A percentile compares a stretch with the other conserved stretches of the same genome.
Evolutionary conservation across 495 filamentous ascomycete genomes (phyloP).

Genomic region (Aspergillus heteromorphus): DNA sequence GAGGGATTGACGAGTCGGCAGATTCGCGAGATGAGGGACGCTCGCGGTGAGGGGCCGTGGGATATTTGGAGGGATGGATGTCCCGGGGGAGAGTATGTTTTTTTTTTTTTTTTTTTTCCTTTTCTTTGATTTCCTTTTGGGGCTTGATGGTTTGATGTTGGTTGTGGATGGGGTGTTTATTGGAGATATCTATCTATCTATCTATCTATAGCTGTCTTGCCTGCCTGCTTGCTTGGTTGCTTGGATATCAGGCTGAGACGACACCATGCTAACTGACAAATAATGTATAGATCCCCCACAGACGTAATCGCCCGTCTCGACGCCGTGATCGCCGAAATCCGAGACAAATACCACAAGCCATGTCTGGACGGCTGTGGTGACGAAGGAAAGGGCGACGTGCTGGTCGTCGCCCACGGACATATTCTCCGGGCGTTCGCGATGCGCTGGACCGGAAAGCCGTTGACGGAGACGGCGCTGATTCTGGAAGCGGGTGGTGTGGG

Average conservation of each 20-base stretch:
- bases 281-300: conserved; percentile 48
- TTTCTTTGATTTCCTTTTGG: background rate
- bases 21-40: conserved; percentile 54
- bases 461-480: conserved; percentile 49
- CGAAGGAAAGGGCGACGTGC: conserved; percentile 48
- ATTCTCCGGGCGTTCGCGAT: conserved; percentile 86
- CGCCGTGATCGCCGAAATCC: conserved; percentile 68
- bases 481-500: conserved; percentile 82
- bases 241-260: conserved; percentile 1
- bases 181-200: no score
- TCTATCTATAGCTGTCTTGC: no score
- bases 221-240: no score
- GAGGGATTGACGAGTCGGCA: conserved; percentile 77
- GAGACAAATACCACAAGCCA: conserved; percentile 45
- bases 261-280: background rate
- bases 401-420: conserved; percentile 78
- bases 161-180: no score
- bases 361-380: conserved; percentile 32
- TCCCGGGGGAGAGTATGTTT: conserved; percentile 56
- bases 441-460: conserved; percentile 69
- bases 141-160: background rate
- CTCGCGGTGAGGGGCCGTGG: conserved; percentile 46
- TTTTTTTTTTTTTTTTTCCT: background rate
- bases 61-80: conserved; percentile 87
- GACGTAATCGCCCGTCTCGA: conserved; percentile 68